Percentiles rank a stretch among this genome's conserved stretches.
These are phyloP conservation scores for Leccinellum rugosiceps DNA, from an alignment of 768 basidiomycete genomes.

Conservation along the genomic window DNA sequence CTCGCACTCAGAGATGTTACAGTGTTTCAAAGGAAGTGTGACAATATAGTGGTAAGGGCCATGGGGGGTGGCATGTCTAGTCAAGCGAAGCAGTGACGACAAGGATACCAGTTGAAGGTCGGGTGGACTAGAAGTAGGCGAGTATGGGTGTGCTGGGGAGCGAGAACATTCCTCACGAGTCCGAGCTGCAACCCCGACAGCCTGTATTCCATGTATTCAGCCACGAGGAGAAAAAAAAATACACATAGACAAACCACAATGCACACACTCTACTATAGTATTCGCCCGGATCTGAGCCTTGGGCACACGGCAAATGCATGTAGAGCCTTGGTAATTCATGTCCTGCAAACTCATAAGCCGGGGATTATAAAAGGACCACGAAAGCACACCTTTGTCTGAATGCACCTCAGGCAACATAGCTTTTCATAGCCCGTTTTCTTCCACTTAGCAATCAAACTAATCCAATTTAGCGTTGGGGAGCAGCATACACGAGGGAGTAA, in stretches of 20 bases:
- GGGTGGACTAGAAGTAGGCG: not conserved
- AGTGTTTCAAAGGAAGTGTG: not conserved
- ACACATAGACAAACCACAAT: conserved; percentile 72
- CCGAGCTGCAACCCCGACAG: conserved; percentile 89
- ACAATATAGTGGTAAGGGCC: not conserved
- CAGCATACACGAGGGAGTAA: conserved; percentile 15
- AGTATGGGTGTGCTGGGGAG: not conserved
- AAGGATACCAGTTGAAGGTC: not conserved
- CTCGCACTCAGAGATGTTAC: not conserved
- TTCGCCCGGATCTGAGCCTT: conserved; percentile 89
- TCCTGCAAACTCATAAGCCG: conserved; percentile 51
- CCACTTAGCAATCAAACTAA: conserved; percentile 96
- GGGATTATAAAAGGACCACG: conserved; percentile 2
- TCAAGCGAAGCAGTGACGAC: not conserved
- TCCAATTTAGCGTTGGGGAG: conserved; percentile 4
- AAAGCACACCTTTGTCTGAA: conserved; percentile 74
- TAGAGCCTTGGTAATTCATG: conserved; percentile 99
- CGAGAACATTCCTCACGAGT: conserved; percentile 48
- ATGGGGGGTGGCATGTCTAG: not conserved
- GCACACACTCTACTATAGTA: conserved; percentile 93
- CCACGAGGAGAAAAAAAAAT: not conserved
- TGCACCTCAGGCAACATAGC: conserved; percentile 93
- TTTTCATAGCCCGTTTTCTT: conserved; percentile 99
- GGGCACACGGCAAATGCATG: conserved; percentile 96
- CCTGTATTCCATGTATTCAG: conserved; percentile 44